A percentile compares a stretch with the other conserved stretches of the same genome.
These are phyloP conservation scores for Salix arbutifolia DNA, from an alignment of 345 rosid species.

Conservation along the genomic window DNA sequence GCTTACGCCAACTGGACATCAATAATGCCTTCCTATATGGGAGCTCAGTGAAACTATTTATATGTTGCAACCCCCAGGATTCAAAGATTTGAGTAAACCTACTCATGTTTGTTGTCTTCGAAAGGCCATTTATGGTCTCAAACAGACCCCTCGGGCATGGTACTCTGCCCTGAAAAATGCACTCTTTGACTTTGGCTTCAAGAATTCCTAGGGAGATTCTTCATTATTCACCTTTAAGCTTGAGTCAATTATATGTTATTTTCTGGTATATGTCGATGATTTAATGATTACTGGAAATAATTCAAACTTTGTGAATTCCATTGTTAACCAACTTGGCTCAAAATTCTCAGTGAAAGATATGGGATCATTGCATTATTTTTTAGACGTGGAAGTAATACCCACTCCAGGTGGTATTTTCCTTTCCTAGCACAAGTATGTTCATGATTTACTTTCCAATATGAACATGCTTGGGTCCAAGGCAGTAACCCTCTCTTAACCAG, in stretches of 20 bases:
- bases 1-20: not conserved
- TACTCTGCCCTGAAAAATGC: not conserved
- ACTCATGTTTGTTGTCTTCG: not conserved
- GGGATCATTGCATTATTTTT: not conserved
- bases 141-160: not conserved
- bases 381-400: not conserved
- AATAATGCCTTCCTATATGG: not conserved
- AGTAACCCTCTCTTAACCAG: not conserved
- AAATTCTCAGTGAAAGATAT: too few relatives aligned
- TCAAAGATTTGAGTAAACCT: not conserved
- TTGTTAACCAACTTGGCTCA: not conserved
- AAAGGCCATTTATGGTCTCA: not conserved
- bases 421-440: not conserved
- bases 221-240: too few relatives aligned
- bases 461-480: not conserved
- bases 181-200: not conserved
- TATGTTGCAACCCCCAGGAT: not conserved
- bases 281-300: not conserved
- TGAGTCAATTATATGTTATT: too few relatives aligned
- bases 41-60: not conserved
- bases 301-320: not conserved
- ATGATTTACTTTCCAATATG: not conserved
- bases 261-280: not conserved
- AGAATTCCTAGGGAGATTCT: not conserved
- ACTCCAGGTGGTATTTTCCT: not conserved